phyloP scores from a whole-genome alignment of 495 filamentous ascomycete genomes.

The Aspergillus panamensis region DNA sequence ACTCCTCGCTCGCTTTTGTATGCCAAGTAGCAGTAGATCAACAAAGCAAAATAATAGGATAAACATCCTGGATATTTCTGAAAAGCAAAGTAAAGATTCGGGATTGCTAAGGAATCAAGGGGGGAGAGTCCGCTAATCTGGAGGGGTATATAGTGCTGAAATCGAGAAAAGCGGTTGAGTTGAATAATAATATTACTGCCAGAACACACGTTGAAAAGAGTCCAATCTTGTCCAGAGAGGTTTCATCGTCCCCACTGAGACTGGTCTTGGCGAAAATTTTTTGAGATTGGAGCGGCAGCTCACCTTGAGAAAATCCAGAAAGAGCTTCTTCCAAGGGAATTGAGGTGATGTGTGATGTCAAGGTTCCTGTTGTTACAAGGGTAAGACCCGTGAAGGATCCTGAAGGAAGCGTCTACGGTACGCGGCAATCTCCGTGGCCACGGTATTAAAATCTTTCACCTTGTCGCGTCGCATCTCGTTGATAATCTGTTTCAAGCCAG shows the following conservation, averaged over 20 bases:
- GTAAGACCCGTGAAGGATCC: conserved; percentile 49
- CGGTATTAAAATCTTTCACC: conserved; percentile 74
- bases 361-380: conserved; percentile 37
- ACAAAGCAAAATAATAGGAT: neutral
- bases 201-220: neutral
- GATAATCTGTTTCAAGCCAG: conserved; percentile 72
- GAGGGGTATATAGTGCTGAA: neutral
- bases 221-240: neutral
- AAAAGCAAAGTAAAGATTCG: neutral
- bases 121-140: neutral
- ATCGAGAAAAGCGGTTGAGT: neutral
- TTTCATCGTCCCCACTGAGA: neutral
- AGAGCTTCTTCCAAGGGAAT: neutral
- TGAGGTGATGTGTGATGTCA: conserved; percentile 1
- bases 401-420: conserved; percentile 70
- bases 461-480: conserved; percentile 68
- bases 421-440: conserved; percentile 76
- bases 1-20: conserved; percentile 1
- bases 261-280: neutral
- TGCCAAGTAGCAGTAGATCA: conserved; percentile 4
- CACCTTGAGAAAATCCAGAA: conserved; percentile 27
- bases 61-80: neutral
- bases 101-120: neutral
- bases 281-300: conserved; percentile 24
- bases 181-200: neutral